Percentiles rank a stretch among this genome's conserved stretches.
phyloP scores from a whole-genome alignment of 352 stramenopile genomes.

The Halophytophthora polymorphica region DNA sequence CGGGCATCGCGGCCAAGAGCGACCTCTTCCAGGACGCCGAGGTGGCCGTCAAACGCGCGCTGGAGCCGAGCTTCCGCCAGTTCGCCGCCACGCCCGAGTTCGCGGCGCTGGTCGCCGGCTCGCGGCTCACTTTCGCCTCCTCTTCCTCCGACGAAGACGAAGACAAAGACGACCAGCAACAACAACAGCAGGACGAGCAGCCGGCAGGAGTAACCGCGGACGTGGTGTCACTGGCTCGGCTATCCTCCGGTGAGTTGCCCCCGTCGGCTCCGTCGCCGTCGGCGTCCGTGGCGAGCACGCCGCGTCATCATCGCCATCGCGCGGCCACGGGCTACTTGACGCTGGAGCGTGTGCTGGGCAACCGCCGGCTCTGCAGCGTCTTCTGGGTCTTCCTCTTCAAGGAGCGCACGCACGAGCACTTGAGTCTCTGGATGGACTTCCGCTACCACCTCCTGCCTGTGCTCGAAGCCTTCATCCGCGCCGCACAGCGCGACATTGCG shows the following conservation, averaged over 20 bases:
- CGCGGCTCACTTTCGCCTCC: slow-evolving; percentile 39
- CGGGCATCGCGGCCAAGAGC: slow-evolving; percentile 63
- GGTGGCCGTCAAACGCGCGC: slow-evolving; percentile 57
- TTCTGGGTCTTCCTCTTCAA: slow-evolving; percentile 89
- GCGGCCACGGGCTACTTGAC: slow-evolving; percentile 56
- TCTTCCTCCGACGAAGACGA: slow-evolving; percentile 12
- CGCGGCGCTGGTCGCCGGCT: slow-evolving; percentile 47
- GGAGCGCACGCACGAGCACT: slow-evolving; percentile 71
- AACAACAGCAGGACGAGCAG: slow-evolving; percentile 8
- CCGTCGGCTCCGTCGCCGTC: slow-evolving; percentile 7
- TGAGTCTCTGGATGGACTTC: slow-evolving; percentile 86
- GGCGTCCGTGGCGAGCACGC: slow-evolving; percentile 20
- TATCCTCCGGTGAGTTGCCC: slow-evolving; percentile 4
- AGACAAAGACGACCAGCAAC: slow-evolving; percentile 19
- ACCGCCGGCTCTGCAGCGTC: slow-evolving; percentile 76
- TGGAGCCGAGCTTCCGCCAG: slow-evolving; percentile 68
- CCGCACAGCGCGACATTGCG: slow-evolving; percentile 31
- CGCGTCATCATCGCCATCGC: slow-evolving; percentile 18
- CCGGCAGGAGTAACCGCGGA: slow-evolving; percentile 1
- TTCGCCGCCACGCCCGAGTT: slow-evolving; percentile 63
- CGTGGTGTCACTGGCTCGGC: slow-evolving; percentile 3
- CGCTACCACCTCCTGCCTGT: slow-evolving; percentile 66
- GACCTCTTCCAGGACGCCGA: slow-evolving; percentile 81
- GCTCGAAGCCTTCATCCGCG: slow-evolving; percentile 51
- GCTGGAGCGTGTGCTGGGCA: slow-evolving; percentile 67